Percentiles rank a stretch among this genome's conserved stretches.
Conservation (phyloP, 148 eudicot species). For the Cornus florida region DNA sequence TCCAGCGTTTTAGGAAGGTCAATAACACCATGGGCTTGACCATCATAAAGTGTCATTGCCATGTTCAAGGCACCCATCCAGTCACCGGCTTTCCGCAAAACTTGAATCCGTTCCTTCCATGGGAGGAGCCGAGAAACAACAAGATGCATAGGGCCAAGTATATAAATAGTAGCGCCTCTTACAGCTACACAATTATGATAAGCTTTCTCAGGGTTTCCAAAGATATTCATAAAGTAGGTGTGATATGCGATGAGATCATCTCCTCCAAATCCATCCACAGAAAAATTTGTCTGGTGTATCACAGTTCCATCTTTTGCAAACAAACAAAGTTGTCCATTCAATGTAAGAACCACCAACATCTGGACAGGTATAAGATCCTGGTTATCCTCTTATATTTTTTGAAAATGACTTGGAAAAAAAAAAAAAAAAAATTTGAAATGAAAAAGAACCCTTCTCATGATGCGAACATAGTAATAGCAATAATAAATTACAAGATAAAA, state of each 20-base stretch:
- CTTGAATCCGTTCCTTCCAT: slow-evolving; percentile 92
- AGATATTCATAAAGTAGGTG: slow-evolving; percentile 66
- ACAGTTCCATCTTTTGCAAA: slow-evolving; percentile 80
- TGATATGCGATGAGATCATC: slow-evolving; percentile 81
- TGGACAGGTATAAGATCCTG: slow-evolving; percentile 28
- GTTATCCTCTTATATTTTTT: neutral
- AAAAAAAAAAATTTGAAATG: too few relatives aligned
- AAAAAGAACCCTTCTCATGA: neutral
- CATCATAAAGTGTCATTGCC: slow-evolving; percentile 91
- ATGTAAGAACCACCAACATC: slow-evolving; percentile 88
- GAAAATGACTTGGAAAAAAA: neutral
- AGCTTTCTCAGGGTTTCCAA: slow-evolving; percentile 93
- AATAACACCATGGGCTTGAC: slow-evolving; percentile 84
- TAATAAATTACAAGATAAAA: neutral
- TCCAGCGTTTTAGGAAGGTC: slow-evolving; percentile 76
- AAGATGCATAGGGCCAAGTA: slow-evolving; percentile 76
- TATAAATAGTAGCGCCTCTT: slow-evolving; percentile 80
- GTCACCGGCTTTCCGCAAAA: slow-evolving; percentile 85
- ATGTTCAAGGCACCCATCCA: slow-evolving; percentile 99
- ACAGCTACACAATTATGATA: slow-evolving; percentile 81
- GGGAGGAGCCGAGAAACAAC: slow-evolving; percentile 80
- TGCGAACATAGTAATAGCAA: neutral
- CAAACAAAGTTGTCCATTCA: slow-evolving; percentile 75
- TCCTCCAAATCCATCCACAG: slow-evolving; percentile 54
- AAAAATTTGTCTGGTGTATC: slow-evolving; percentile 86